phyloP scores from a whole-genome alignment of 2,329 filamentous ascomycete species.

The Hirsutella minnesotensis region DNA sequence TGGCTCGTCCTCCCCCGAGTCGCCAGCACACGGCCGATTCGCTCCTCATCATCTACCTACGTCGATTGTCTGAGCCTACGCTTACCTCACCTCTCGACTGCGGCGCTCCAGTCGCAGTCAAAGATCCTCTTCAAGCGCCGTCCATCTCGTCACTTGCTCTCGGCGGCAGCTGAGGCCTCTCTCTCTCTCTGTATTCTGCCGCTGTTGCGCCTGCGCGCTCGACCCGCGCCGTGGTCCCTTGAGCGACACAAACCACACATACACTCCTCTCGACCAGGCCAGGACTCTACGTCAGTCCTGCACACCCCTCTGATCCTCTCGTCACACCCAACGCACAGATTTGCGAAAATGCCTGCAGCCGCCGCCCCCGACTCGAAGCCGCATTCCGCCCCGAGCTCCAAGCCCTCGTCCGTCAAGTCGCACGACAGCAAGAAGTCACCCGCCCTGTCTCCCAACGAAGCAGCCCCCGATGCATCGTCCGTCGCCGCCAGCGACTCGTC shows the following conservation, averaged over 20 bases:
- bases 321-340: not conserved
- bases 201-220: not conserved
- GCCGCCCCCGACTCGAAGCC: constrained; percentile 20
- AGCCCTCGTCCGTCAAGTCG: constrained; percentile 37
- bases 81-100: too few species aligned
- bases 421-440: constrained; percentile 31
- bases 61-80: too few species aligned
- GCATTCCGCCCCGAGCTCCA: constrained; percentile 32
- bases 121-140: too few species aligned
- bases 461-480: constrained; percentile 18
- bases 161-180: too few species aligned
- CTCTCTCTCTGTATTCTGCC: too few species aligned
- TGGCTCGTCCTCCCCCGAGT: not conserved
- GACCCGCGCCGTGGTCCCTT: not conserved
- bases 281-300: constrained; percentile 2
- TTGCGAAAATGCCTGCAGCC: constrained; percentile 20
- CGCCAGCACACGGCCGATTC: too few species aligned
- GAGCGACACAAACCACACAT: not conserved
- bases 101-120: too few species aligned
- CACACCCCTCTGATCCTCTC: not conserved
- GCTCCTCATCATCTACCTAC: not conserved
- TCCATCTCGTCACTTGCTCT: too few species aligned
- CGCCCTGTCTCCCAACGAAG: constrained; percentile 27
- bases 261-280: not conserved
- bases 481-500: constrained; percentile 9